Conservation (phyloP, 345 rosid species). For the Linum usitatissimum region DNA sequence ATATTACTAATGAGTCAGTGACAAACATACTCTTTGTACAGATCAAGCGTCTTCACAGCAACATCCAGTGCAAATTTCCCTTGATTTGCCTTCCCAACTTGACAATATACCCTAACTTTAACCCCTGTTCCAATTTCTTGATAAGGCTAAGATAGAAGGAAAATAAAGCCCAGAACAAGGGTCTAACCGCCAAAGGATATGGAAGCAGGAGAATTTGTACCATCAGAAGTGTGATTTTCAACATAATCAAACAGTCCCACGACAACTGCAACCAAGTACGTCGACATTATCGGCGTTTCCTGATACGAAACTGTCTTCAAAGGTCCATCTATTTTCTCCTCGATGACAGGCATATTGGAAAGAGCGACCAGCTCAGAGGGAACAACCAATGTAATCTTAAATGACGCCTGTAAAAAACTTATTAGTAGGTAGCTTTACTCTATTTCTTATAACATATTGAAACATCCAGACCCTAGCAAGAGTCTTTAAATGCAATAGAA, state of each 20-base stretch:
- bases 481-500: neutral
- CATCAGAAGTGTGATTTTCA: slow-evolving; percentile 86
- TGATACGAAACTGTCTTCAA: slow-evolving; percentile 59
- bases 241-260: slow-evolving; percentile 83
- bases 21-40: slow-evolving; percentile 65
- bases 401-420: slow-evolving; percentile 55
- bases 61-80: slow-evolving; percentile 87
- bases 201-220: slow-evolving; percentile 23
- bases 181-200: neutral
- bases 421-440: neutral
- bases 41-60: slow-evolving; percentile 77
- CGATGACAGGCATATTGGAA: slow-evolving; percentile 74
- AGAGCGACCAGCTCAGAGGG: slow-evolving; percentile 79
- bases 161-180: neutral
- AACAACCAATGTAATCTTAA: slow-evolving; percentile 81
- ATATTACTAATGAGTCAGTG: neutral
- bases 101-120: slow-evolving; percentile 84
- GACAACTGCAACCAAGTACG: slow-evolving; percentile 87
- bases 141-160: neutral
- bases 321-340: slow-evolving; percentile 62
- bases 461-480: neutral
- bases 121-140: slow-evolving; percentile 34
- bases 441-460: neutral
- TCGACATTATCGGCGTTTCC: slow-evolving; percentile 98
- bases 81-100: slow-evolving; percentile 79